Evolutionary conservation across 495 filamentous ascomycete genomes (phyloP), one percentile per base, ranked within the genome.

Genomic region (Polyplosphaeria fusca): DNA sequence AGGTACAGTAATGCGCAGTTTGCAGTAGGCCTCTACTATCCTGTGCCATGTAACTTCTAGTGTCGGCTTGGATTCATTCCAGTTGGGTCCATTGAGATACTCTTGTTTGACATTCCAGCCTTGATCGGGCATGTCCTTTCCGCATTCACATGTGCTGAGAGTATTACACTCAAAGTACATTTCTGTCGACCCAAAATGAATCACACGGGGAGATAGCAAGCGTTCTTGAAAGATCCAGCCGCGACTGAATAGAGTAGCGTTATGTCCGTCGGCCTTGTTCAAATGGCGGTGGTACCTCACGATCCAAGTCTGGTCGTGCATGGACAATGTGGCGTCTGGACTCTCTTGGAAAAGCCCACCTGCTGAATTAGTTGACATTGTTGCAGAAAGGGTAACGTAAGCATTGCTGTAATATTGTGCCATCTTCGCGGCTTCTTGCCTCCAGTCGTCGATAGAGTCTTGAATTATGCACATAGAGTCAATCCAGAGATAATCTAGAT

Each of bases 221-320:
- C 57, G 25, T 40, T 64, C 61, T 32, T 64, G 61, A 50, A 49
- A 64, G 4, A 43, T 51, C 61, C 61, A 64, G 14, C 35, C 56
- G 2, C 56, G 51, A 5, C 25, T 14, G 13, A 54, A 23, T 2
- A 54, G 25, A n/a, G 51, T n/a, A 12, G 5, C 26, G 5, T 20
- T 16, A 16, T 3, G 18, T 47, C 23, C 27, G n/a, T 47, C 7
- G 9, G 39, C 25, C 23, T 18, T 45, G 7, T 14, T 14, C 30
- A 35, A 14, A 14, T 35, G 30, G 30, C 30, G 30, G 30, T 14
- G 14, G 7, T 7, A 7, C 14, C 30, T 7, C 30, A 35, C 30
- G 14, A 35, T 7, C 30, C 30, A 35, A 35, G 41, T 11, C 42
- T 28, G 28, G 22, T 22, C 41, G 25, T 47, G 12, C 39, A 18